Base-by-base conservation (phyloP, 2,329 filamentous ascomycete genomes). In the Trichoderma lentiforme region DNA sequence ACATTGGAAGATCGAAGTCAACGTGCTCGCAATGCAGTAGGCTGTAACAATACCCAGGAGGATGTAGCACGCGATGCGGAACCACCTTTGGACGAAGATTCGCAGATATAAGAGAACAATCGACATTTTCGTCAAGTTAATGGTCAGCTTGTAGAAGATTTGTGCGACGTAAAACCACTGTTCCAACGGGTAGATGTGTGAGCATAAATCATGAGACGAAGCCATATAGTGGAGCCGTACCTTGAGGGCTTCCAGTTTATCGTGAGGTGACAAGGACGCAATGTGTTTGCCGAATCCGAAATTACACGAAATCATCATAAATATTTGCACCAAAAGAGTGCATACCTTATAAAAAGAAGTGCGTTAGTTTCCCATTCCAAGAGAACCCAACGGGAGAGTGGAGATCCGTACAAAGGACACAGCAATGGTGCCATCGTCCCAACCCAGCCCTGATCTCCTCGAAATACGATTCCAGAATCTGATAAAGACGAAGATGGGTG, bases 81-180 rank as follows among this genome's bases (percentile, higher is more conserved):
- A 88, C 77, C 80, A 83, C 60, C 73, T 79, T 61, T 84, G 81
- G 26, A 84, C 79, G 72, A 88, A 89, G 61, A 88, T 86, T 30
- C 86, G 84, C 26, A 86, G 84, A 74, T 88, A 89, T 21, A 89
- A 81, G 3, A 87, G 78, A 7, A 88, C 77, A 66, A 88, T 86
- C 3, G 86, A 87, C 2, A 83, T 78, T 74, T 89, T 88, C 2
- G 85, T 87, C 36, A 87, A 78, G 75, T 86, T 86, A 72, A 88
- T 84, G 56, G 84, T 84, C 73, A 86, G 77, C 74, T 88, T 88
- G 78, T 88, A 88, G 72, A 86, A 84, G 66, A 86, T 83, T 74
- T 88, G 86, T 3, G 84, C 82, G 30, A 86, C 76, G 73, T 84
- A 87, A 76, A 87, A 88, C 24, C 83, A 76, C 86, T 87, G 47